phyloP scores from a whole-genome alignment of 2,329 filamentous ascomycete species.

The Trichoderma koningii region DNA sequence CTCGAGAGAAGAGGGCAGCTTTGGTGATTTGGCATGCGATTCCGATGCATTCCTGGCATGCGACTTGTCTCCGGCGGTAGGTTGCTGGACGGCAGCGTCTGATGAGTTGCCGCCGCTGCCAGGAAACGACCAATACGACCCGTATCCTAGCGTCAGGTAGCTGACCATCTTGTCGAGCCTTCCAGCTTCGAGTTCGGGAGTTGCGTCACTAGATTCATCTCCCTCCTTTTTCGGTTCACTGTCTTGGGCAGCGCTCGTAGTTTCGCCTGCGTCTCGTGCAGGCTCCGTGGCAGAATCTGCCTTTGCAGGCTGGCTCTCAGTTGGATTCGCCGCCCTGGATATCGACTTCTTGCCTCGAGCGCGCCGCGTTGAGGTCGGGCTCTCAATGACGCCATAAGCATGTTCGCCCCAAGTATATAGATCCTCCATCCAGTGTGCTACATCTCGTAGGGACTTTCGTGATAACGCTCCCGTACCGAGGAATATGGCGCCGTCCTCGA shows the following conservation, averaged over 20 bases:
- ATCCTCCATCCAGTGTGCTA: slow-evolving; percentile 86
- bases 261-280: neutral
- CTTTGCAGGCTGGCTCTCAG: slow-evolving; percentile 15
- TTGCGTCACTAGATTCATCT: neutral
- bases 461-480: slow-evolving; percentile 76
- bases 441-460: slow-evolving; percentile 66
- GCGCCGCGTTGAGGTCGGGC: slow-evolving; percentile 67
- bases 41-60: slow-evolving; percentile 16
- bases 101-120: slow-evolving; percentile 29
- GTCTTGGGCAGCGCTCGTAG: neutral
- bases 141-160: slow-evolving; percentile 68
- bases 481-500: slow-evolving; percentile 84
- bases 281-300: neutral
- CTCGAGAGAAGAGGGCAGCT: slow-evolving; percentile 34
- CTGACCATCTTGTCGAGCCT: slow-evolving; percentile 58
- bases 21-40: slow-evolving; percentile 7
- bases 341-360: slow-evolving; percentile 43
- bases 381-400: slow-evolving; percentile 82
- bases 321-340: slow-evolving; percentile 22
- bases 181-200: neutral
- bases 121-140: slow-evolving; percentile 63
- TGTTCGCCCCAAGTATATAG: slow-evolving; percentile 81
- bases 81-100: slow-evolving; percentile 28
- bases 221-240: neutral
- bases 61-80: slow-evolving; percentile 28